Evolutionary conservation across 1,284 basidiomycete species (phyloP), one percentile per base, ranked within the genome.

Genomic region (Ganoderma meredithae): DNA sequence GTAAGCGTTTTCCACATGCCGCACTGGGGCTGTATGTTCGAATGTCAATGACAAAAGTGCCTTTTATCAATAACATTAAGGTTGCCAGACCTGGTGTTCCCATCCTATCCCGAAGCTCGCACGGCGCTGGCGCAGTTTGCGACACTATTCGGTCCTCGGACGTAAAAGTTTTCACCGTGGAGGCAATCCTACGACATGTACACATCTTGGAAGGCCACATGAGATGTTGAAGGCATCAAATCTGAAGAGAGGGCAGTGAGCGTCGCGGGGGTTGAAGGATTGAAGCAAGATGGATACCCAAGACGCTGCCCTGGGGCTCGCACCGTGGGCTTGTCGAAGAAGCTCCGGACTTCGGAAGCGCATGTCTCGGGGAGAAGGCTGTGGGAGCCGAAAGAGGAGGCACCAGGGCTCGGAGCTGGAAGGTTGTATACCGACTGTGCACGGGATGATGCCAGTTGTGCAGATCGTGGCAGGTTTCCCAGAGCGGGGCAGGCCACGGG

Each of bases 401-500:
- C 13, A 31, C 1, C 52, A 53, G 52, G 52, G 2, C 52, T 27
- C 25, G 25, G 13, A 52, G 49, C 49, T 15, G 25, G 49, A 52
- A 52, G 25, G 49, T 13, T 7, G 49, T 13, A 27, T 52, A 27
- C 52, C 52, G 27, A 49, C 47, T 25, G 22, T 22, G 47, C n/a
- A 49, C 47, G 22, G 5, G 47, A 55, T 33, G 27, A 55, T 15
- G 13, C 52, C 25, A 55, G 52, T 22, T 49, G 47, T 49, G 22
- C 47, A 49, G 47, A 49, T 49, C 47, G 47, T 49, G 47, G 47
- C 47, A 49, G n/a, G 44, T 47, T 47, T 53, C 25, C 12, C 25
- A 53, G 25, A 31, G 27, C 3, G 31, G 52, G 15, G 52, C 9
- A 15, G 17, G 52, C 27, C 52, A 55, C 31, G 52, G 22, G 52